phyloP scores from a whole-genome alignment of 495 filamentous ascomycete genomes.

The Physcia stellaris region DNA sequence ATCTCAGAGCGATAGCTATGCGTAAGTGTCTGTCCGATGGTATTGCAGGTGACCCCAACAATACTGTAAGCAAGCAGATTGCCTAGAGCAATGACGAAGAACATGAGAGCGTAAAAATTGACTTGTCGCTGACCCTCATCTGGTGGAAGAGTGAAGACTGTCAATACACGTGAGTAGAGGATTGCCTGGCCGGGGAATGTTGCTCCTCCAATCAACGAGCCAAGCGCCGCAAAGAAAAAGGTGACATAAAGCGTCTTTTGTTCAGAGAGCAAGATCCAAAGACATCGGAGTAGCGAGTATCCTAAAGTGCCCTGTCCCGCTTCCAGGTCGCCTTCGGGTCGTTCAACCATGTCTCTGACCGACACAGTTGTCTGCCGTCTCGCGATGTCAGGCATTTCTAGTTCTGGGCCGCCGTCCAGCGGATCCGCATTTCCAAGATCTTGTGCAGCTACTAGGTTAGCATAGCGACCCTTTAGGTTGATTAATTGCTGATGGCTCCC shows the following conservation, averaged over 20 bases:
- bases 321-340: not conserved
- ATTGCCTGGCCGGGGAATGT: slow-evolving; percentile 22
- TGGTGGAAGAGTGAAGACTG: slow-evolving; percentile 16
- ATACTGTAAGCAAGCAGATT: slow-evolving; percentile 22
- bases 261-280: slow-evolving; percentile 1
- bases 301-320: not conserved
- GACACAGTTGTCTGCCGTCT: not conserved
- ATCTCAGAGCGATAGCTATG: slow-evolving; percentile 42
- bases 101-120: slow-evolving; percentile 54
- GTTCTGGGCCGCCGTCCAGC: not conserved
- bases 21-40: slow-evolving; percentile 22
- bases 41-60: slow-evolving; percentile 15
- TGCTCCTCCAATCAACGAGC: not conserved
- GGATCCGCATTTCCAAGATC: slow-evolving; percentile 3
- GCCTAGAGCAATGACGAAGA: slow-evolving; percentile 34
- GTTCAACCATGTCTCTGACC: not conserved
- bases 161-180: slow-evolving; percentile 22
- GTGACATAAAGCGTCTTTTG: not conserved
- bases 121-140: not conserved
- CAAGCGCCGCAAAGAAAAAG: not conserved
- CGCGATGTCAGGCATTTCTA: not conserved
- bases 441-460: slow-evolving; percentile 21
- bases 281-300: slow-evolving; percentile 1
- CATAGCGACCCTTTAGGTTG: slow-evolving; percentile 29
- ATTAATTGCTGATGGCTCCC: slow-evolving; percentile 35